These are phyloP conservation scores for Ceratocystiopsis brevicomis DNA, from an alignment of 2,329 filamentous ascomycete genomes.

Conservation along the genomic window DNA sequence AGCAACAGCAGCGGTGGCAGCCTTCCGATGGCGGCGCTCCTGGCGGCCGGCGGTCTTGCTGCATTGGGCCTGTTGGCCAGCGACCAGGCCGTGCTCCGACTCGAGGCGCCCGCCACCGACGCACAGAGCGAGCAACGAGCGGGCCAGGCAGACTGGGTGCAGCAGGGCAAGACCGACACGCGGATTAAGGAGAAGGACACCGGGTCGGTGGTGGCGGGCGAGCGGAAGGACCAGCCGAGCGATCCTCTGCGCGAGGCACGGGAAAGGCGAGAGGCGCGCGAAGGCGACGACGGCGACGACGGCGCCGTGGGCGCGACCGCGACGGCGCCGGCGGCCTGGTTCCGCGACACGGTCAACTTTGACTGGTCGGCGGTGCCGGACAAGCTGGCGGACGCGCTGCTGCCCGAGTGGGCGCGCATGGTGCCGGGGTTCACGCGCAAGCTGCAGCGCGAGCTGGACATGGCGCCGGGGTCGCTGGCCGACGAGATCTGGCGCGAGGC, in stretches of 20 bases:
- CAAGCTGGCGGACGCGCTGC: slow-evolving; percentile 47
- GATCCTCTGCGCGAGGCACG: too few relatives aligned
- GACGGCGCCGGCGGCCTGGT: slow-evolving; percentile 8
- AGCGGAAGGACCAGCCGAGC: background rate
- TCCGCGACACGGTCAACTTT: slow-evolving; percentile 34
- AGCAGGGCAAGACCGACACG: too few relatives aligned
- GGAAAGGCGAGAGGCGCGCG: background rate
- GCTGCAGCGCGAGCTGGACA: slow-evolving; percentile 70
- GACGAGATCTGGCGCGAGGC: slow-evolving; percentile 90
- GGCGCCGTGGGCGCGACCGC: slow-evolving; percentile 27
- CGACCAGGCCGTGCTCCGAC: too few relatives aligned
- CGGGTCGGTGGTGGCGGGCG: background rate
- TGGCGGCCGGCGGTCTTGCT: too few relatives aligned
- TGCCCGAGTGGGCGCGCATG: slow-evolving; percentile 65
- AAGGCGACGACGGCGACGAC: slow-evolving; percentile 35
- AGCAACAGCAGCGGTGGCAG: too few relatives aligned
- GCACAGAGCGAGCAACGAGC: too few relatives aligned
- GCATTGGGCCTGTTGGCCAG: too few relatives aligned
- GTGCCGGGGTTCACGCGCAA: slow-evolving; percentile 64
- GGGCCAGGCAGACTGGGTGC: too few relatives aligned
- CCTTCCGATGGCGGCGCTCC: too few relatives aligned
- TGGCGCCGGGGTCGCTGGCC: slow-evolving; percentile 72
- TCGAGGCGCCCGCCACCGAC: too few relatives aligned
- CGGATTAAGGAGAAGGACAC: background rate
- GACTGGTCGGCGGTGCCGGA: slow-evolving; percentile 37